Percentiles rank a stretch among this genome's conserved stretches.
phyloP scores from a whole-genome alignment of 1,139 yeast genomes.

The Taphrina deformans region DNA sequence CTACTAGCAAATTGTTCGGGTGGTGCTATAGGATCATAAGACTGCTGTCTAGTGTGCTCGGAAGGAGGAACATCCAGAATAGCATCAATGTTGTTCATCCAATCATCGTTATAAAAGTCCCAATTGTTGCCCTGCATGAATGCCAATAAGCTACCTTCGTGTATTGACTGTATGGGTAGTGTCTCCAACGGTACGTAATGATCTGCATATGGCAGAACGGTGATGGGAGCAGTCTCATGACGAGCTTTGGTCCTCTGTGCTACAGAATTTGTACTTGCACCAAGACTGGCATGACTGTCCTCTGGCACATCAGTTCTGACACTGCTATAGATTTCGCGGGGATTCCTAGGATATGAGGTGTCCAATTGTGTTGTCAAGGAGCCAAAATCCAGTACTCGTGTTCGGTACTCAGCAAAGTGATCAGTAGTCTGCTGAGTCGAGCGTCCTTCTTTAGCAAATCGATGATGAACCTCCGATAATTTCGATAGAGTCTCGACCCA shows the following conservation, averaged over 20 bases:
- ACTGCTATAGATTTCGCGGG: conserved; percentile 25
- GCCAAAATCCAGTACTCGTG: conserved; percentile 29
- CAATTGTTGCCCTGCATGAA: conserved; percentile 31
- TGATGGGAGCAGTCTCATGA: not conserved
- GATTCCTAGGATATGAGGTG: conserved; percentile 6
- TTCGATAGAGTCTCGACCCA: conserved; percentile 28
- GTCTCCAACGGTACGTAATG: conserved; percentile 7
- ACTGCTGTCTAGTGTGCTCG: not conserved
- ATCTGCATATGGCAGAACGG: not conserved
- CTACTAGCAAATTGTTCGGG: not conserved
- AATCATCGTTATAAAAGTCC: conserved; percentile 3
- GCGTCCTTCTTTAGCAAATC: conserved; percentile 22
- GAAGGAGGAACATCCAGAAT: not conserved
- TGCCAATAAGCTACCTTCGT: conserved; percentile 29
- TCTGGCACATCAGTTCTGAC: conserved; percentile 17
- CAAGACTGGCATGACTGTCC: not conserved
- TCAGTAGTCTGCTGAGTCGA: conserved; percentile 15
- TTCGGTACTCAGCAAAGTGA: conserved; percentile 28
- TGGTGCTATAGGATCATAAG: not conserved
- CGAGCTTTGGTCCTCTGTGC: not conserved
- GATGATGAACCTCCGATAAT: conserved; percentile 18
- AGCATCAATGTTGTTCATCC: conserved; percentile 6
- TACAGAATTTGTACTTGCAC: not conserved
- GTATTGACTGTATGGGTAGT: conserved; percentile 16
- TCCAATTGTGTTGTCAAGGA: conserved; percentile 21